Base-by-base conservation (phyloP, 768 basidiomycete species). In the Leccinum aurantiacum region DNA sequence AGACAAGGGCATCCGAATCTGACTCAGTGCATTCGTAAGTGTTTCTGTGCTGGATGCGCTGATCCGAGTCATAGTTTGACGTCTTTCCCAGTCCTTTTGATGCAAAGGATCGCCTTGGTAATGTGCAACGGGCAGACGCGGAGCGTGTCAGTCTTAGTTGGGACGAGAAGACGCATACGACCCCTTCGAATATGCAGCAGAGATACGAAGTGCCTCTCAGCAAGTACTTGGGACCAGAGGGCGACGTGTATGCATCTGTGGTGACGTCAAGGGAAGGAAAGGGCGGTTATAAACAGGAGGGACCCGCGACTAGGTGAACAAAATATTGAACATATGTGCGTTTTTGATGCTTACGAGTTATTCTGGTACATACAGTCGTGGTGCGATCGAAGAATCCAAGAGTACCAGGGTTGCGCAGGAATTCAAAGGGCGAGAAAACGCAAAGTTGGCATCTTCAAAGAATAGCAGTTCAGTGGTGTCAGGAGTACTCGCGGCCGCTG, bases 171-270 rank as follows among this genome's bases (percentile, higher is more conserved):
- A 29, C 24, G 8, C 58, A 48, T 19, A 27, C 35, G 24, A 44
- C 19, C 17, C 17, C 17, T 6, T 27, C 60, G 27, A 49, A 17
- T 13, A 2, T 47, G 4, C 33, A 19, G 17, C 56, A 14, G 6
- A 56, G 56, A 47, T 70, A 70, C 51, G 57, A 56, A 46, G 69
- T 69, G 0, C 69, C 69, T 59, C 54, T 63, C 14, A 65, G 55
- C 60, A 37, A 51, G 29, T 60, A 65, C 24, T 27, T 70, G 52
- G 29, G 31, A 27, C n/a, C 49, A 1, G 35, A 55, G 8, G 24
- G 11, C 13, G 31, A 57, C 8, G n/a, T 3, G 10, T 29, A 50
- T 7, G 24, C 13, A 24, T 38, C 52, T 8, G 10, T 24, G 33
- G 58, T 51, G 19, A 54, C n/a, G 29, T 41, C 46, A 9, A 59